Percentiles rank a stretch among this genome's conserved stretches.
These are phyloP conservation scores for Teratosphaeria viscida DNA, from an alignment of 2,329 filamentous ascomycete genomes.

Conservation along the genomic window DNA sequence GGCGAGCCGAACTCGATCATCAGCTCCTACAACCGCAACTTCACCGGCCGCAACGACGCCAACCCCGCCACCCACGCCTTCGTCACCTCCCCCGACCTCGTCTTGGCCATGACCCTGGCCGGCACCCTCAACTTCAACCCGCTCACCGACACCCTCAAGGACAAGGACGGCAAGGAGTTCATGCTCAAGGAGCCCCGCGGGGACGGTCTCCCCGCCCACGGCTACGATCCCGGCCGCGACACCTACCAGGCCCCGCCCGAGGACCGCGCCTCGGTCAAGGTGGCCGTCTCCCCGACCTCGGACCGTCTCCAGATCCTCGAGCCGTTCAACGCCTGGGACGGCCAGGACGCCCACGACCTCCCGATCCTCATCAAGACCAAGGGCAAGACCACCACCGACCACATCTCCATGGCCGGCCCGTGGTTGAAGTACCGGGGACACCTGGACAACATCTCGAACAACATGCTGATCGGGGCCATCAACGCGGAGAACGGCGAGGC, in stretches of 20 bases:
- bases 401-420: slow-evolving; percentile 93
- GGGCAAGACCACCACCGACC: slow-evolving; percentile 94
- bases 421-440: slow-evolving; percentile 99
- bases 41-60: slow-evolving; percentile 93
- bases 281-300: slow-evolving; percentile 76
- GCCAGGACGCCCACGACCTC: slow-evolving; percentile 73
- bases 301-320: slow-evolving; percentile 89
- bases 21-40: slow-evolving; percentile 99
- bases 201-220: slow-evolving; percentile 64
- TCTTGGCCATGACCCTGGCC: slow-evolving; percentile 75
- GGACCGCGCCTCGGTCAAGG: slow-evolving; percentile 61
- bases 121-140: slow-evolving; percentile 91
- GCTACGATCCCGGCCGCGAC: slow-evolving; percentile 84
- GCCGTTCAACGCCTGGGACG: slow-evolving; percentile 81
- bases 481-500: slow-evolving; percentile 93
- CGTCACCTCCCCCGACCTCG: slow-evolving; percentile 81
- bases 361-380: slow-evolving; percentile 93
- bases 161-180: slow-evolving; percentile 95
- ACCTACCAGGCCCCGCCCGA: slow-evolving; percentile 92
- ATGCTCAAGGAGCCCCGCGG: slow-evolving; percentile 70
- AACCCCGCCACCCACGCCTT: slow-evolving; percentile 93
- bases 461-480: slow-evolving; percentile 96
- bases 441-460: slow-evolving; percentile 99
- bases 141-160: slow-evolving; percentile 81
- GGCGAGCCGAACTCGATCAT: slow-evolving; percentile 92